Evolutionary conservation across 345 rosid species (phyloP).

Genomic region (Hevea brasiliensis): DNA sequence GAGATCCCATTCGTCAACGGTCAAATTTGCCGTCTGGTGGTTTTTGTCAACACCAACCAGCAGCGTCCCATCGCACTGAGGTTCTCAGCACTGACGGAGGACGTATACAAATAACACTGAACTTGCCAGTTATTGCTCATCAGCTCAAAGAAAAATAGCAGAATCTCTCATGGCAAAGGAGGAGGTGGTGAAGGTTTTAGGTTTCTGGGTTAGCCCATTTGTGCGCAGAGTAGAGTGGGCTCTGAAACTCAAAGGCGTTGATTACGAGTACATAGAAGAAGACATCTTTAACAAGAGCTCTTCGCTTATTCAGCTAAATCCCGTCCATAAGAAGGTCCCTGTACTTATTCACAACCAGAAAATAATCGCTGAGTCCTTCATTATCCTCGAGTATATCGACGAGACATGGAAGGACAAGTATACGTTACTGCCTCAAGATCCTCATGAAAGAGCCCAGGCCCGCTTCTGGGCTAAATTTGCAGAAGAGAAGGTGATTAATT

Average conservation of each 20-base stretch:
- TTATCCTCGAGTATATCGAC: constrained; percentile 33
- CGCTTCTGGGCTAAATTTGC: constrained; percentile 44
- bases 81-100: no score
- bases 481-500: constrained; percentile 26
- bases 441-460: constrained; percentile 34
- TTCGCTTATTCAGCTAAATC: constrained; percentile 19
- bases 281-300: constrained; percentile 21
- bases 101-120: no score
- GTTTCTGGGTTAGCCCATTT: constrained; percentile 26
- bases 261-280: constrained; percentile 28
- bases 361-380: constrained; percentile 11
- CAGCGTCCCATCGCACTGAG: background rate
- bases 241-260: constrained; percentile 22
- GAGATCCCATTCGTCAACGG: no score
- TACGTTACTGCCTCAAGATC: constrained; percentile 42
- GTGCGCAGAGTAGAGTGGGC: constrained; percentile 17
- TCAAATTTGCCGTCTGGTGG: background rate
- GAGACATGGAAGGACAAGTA: constrained; percentile 34
- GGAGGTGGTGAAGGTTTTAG: constrained; percentile 21
- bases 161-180: background rate
- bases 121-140: no score
- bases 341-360: constrained; percentile 21
- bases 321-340: constrained; percentile 17
- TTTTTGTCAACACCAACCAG: background rate
- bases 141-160: no score